phyloP scores from a whole-genome alignment of 2,329 filamentous ascomycete species.

The Cercospora sp. region DNA sequence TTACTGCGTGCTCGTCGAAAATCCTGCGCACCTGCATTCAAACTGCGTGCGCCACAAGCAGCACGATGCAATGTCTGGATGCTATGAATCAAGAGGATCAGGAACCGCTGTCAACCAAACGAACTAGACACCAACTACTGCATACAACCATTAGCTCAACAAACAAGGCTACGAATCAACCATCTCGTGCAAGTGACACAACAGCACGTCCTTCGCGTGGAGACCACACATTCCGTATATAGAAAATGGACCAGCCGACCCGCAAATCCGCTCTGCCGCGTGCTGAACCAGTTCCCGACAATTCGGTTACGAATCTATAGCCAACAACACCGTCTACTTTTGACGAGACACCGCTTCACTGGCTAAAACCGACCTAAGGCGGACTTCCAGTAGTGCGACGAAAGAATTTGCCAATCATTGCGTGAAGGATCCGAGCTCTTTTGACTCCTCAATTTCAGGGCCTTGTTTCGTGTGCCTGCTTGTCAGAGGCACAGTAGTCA shows the following conservation, averaged over 20 bases:
- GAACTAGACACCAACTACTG: slow-evolving; percentile 14
- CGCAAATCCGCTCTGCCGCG: background rate
- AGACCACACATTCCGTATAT: slow-evolving; percentile 1
- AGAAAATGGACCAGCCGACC: background rate
- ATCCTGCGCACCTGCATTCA: background rate
- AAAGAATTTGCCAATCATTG: slow-evolving; percentile 3
- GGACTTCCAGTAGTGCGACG: slow-evolving; percentile 7
- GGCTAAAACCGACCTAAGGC: slow-evolving; percentile 11
- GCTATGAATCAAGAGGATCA: background rate
- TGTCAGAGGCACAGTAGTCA: background rate
- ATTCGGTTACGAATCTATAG: background rate
- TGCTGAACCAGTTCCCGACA: background rate
- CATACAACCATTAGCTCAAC: slow-evolving; percentile 12
- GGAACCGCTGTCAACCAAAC: slow-evolving; percentile 5
- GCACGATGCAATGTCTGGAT: background rate
- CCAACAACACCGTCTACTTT: slow-evolving; percentile 3
- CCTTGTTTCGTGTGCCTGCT: background rate
- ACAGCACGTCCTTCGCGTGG: background rate
- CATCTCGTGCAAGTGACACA: background rate
- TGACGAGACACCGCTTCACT: slow-evolving; percentile 6
- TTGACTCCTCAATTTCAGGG: background rate
- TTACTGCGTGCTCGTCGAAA: background rate
- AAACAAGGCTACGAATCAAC: slow-evolving; percentile 8
- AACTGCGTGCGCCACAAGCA: background rate
- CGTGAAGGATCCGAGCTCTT: background rate